These are phyloP conservation scores for Spathaspora boniae DNA, from an alignment of 805 yeast genomes.

Conservation along the genomic window DNA sequence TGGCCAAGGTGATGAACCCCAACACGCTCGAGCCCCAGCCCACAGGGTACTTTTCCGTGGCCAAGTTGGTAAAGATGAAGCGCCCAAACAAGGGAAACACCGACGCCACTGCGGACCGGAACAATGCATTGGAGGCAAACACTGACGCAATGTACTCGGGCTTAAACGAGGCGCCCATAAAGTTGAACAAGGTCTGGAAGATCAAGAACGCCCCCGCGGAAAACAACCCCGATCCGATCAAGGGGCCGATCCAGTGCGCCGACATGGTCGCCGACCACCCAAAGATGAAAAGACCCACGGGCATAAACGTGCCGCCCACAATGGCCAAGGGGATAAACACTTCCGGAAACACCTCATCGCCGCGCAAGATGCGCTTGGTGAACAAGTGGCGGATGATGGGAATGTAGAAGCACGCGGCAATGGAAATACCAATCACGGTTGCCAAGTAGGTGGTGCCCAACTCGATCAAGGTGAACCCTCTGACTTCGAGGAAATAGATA, in stretches of 20 bases:
- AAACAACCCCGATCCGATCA: conserved; percentile 41
- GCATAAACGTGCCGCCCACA: conserved; percentile 24
- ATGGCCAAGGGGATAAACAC: conserved; percentile 37
- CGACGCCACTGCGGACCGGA: conserved; percentile 43
- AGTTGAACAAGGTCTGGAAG: conserved; percentile 51
- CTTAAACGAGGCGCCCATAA: conserved; percentile 43
- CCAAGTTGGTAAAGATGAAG: conserved; percentile 52
- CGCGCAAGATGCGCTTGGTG: conserved; percentile 19
- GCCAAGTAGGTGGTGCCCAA: conserved; percentile 48
- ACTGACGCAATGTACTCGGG: conserved; percentile 46
- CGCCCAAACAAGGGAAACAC: conserved; percentile 66
- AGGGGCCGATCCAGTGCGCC: conserved; percentile 49
- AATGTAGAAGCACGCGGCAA: conserved; percentile 34
- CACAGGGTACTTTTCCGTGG: conserved; percentile 49
- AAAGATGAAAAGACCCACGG: conserved; percentile 43
- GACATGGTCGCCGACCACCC: conserved; percentile 45
- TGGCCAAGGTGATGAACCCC: conserved; percentile 41
- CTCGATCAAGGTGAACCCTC: conserved; percentile 47
- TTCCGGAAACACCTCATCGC: conserved; percentile 36
- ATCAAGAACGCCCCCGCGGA: conserved; percentile 38
- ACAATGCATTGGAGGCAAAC: conserved; percentile 53
- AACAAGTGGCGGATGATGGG: conserved; percentile 20
- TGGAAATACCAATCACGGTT: conserved; percentile 42
- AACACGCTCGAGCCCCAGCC: conserved; percentile 54
- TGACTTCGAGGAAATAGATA: conserved; percentile 42